These are phyloP conservation scores for Rhytidhysteron rufulum DNA, from an alignment of 2,329 filamentous ascomycete species.

Conservation along the genomic window DNA sequence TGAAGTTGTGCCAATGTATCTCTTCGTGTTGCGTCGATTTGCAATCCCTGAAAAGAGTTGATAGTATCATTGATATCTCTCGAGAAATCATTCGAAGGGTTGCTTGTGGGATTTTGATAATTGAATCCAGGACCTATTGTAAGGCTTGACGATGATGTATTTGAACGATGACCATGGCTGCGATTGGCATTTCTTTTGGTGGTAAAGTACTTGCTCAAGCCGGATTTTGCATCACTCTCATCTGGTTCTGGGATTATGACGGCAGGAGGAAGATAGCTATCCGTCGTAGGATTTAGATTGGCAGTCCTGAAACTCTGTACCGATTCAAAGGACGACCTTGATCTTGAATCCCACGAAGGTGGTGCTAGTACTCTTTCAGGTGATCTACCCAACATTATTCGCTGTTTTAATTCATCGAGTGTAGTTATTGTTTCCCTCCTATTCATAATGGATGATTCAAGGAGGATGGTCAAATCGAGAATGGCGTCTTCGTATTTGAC, in stretches of 20 bases:
- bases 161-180: constrained; percentile 5
- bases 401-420: constrained; percentile 36
- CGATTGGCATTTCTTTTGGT: constrained; percentile 13
- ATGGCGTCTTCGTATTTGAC: constrained; percentile 27
- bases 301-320: constrained; percentile 15
- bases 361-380: constrained; percentile 15
- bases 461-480: constrained; percentile 32
- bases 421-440: constrained; percentile 28
- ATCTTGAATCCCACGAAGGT: constrained; percentile 2
- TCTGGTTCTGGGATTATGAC: constrained; percentile 14
- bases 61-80: constrained; percentile 33
- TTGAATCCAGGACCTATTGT: constrained; percentile 19
- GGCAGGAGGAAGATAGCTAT: constrained; percentile 15
- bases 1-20: constrained; percentile 7
- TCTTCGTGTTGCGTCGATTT: constrained; percentile 7
- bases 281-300: constrained; percentile 7
- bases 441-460: constrained; percentile 35
- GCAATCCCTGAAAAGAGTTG: constrained; percentile 23
- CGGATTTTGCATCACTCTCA: constrained; percentile 14
- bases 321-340: constrained; percentile 9
- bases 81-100: constrained; percentile 14
- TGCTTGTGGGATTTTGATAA: constrained; percentile 13
- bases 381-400: constrained; percentile 23
- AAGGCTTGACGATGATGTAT: not conserved
- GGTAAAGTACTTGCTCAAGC: constrained; percentile 20